phyloP scores from a whole-genome alignment of 176 grass and related monocot genomes.

The Bonia amplexicaulis region DNA sequence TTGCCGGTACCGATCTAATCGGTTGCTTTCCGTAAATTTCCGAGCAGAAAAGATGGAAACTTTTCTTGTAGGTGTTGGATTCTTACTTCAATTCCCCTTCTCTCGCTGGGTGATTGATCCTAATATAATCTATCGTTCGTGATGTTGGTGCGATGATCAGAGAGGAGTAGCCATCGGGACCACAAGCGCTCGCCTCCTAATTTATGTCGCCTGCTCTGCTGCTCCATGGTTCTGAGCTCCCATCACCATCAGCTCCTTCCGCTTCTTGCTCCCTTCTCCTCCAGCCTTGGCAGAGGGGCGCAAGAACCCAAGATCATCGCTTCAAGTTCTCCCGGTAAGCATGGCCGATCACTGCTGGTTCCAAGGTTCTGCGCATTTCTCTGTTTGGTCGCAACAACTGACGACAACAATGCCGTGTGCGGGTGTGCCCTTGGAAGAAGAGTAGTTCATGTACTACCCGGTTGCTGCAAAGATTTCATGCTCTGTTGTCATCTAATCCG shows the following conservation, averaged over 20 bases:
- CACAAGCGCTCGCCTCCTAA: conserved; percentile 4
- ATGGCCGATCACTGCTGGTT: background rate
- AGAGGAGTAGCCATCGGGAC: background rate
- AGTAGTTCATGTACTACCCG: background rate
- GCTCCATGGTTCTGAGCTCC: conserved; percentile 59
- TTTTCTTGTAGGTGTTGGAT: background rate
- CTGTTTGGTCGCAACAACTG: background rate
- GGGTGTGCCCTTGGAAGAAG: background rate
- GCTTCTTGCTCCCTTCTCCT: conserved; percentile 28
- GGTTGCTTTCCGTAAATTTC: background rate
- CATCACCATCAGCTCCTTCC: conserved; percentile 3
- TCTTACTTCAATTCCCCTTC: background rate
- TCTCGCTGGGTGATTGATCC: background rate
- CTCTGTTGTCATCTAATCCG: background rate
- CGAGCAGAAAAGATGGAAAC: background rate
- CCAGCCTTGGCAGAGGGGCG: conserved; percentile 28
- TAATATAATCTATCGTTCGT: background rate
- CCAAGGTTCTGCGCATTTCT: background rate
- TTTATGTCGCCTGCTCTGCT: conserved; percentile 49
- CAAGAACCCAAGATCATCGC: background rate
- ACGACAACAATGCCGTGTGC: background rate
- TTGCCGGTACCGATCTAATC: background rate
- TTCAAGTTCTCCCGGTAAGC: conserved; percentile 45
- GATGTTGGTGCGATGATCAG: background rate
- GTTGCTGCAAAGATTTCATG: background rate